Conservation (phyloP, 306 rosid genomes). For the Clitoria ternatea region DNA sequence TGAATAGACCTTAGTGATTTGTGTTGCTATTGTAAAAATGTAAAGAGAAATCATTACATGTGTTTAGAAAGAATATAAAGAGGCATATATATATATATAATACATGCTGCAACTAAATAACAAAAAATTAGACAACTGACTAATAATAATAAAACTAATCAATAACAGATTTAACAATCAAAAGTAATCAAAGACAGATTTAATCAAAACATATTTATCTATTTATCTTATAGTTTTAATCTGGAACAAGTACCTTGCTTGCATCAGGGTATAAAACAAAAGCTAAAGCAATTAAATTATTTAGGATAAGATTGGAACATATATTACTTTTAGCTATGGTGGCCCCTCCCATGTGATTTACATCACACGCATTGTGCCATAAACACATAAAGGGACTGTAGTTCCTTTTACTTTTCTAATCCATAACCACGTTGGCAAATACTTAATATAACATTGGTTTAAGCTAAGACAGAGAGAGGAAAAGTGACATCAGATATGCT, state of each 20-base stretch:
- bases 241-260: conserved; percentile 92
- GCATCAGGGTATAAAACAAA: conserved; percentile 43
- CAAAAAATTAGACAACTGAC: too few species aligned
- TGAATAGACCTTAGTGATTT: too few species aligned
- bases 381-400: background rate
- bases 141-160: too few species aligned
- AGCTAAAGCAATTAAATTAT: conserved; percentile 44
- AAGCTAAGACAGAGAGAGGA: background rate
- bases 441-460: background rate
- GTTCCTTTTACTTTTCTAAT: background rate
- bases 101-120: too few species aligned
- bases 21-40: too few species aligned
- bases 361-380: background rate
- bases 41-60: too few species aligned
- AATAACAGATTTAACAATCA: too few species aligned
- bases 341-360: conserved; percentile 5
- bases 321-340: background rate
- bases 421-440: background rate
- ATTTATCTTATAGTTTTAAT: too few species aligned
- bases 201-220: too few species aligned
- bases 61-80: too few species aligned
- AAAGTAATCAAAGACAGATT: too few species aligned
- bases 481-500: conserved; percentile 9
- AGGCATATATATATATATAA: too few species aligned
- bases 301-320: conserved; percentile 23